phyloP scores from a whole-genome alignment of 2,329 filamentous ascomycete genomes.

The Xylaria sp. region DNA sequence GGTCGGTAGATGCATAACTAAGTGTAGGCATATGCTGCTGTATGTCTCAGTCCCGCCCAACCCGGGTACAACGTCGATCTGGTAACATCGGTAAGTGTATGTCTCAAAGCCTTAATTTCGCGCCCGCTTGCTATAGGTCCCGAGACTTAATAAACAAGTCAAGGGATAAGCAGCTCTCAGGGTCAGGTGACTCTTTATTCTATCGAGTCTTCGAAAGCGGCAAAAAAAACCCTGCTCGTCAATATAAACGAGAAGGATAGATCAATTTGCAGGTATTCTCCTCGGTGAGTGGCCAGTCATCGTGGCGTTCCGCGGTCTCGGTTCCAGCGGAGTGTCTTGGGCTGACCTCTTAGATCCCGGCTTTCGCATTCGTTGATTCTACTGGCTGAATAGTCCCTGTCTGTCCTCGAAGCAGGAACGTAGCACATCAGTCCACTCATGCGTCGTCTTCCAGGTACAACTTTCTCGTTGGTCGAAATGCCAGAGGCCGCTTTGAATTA shows the following conservation, averaged over 20 bases:
- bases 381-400: slow-evolving; percentile 39
- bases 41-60: slow-evolving; percentile 45
- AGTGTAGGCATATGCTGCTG: neutral
- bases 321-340: slow-evolving; percentile 32
- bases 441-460: slow-evolving; percentile 36
- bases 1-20: slow-evolving; percentile 16
- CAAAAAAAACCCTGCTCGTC: neutral
- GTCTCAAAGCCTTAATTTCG: neutral
- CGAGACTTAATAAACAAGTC: neutral
- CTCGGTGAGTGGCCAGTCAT: slow-evolving; percentile 21
- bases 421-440: slow-evolving; percentile 9
- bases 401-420: slow-evolving; percentile 25
- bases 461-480: slow-evolving; percentile 12
- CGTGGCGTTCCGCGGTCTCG: slow-evolving; percentile 37
- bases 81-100: neutral
- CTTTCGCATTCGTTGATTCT: slow-evolving; percentile 31
- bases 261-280: neutral
- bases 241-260: neutral
- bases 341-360: slow-evolving; percentile 40
- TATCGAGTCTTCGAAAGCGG: neutral
- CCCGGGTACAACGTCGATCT: slow-evolving; percentile 28
- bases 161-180: slow-evolving; percentile 7
- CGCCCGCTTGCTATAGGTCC: neutral
- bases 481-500: slow-evolving; percentile 4
- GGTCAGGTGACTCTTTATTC: neutral